These are phyloP conservation scores for Diaporthe amygdali DNA, from an alignment of 2,329 filamentous ascomycete genomes.

Conservation along the genomic window DNA sequence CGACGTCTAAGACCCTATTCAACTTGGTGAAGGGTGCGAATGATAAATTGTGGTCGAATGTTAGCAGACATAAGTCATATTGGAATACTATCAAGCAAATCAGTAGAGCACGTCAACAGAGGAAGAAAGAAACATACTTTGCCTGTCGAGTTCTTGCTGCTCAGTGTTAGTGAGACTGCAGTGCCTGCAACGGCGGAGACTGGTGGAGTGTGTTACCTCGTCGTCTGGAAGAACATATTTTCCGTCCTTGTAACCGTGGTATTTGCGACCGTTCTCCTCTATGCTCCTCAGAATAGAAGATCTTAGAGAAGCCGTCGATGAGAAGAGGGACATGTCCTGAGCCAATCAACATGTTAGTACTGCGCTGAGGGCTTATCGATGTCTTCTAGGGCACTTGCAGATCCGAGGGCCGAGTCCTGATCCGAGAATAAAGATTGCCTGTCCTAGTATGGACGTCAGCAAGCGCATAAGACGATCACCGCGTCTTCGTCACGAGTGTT, in stretches of 20 bases:
- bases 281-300: slow-evolving; percentile 35
- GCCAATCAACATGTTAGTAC: slow-evolving; percentile 2
- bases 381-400: slow-evolving; percentile 27
- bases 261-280: slow-evolving; percentile 44
- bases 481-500: background rate
- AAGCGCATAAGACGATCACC: background rate
- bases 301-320: slow-evolving; percentile 38
- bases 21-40: slow-evolving; percentile 49
- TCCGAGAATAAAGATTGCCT: slow-evolving; percentile 27
- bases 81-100: slow-evolving; percentile 34
- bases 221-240: slow-evolving; percentile 45
- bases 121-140: slow-evolving; percentile 28
- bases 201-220: slow-evolving; percentile 31
- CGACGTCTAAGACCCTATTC: slow-evolving; percentile 52
- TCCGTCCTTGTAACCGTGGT: slow-evolving; percentile 45
- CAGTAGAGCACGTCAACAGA: background rate
- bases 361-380: background rate
- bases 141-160: slow-evolving; percentile 42
- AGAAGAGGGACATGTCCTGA: slow-evolving; percentile 36
- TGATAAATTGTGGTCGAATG: slow-evolving; percentile 48
- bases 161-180: slow-evolving; percentile 22
- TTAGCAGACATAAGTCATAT: slow-evolving; percentile 45
- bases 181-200: background rate
- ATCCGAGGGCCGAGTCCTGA: slow-evolving; percentile 35
- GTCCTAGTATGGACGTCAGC: slow-evolving; percentile 17